phyloP scores from a whole-genome alignment of 805 yeast species.

The Grigorovia jiainica region DNA sequence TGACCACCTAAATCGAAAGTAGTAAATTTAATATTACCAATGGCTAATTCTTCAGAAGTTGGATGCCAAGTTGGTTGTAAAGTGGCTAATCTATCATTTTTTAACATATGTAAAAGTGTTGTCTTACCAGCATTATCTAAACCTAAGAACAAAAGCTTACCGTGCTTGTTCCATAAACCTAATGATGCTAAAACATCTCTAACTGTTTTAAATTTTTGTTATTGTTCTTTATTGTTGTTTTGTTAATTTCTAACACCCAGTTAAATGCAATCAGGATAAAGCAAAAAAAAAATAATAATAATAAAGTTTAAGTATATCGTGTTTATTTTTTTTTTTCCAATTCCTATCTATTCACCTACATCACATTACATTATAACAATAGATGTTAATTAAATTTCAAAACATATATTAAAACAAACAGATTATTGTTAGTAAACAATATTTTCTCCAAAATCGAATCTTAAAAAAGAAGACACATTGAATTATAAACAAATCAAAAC shows the following conservation, averaged over 20 bases:
- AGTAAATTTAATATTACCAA: conserved; percentile 93
- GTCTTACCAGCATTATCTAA: conserved; percentile 98
- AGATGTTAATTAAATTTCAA: too few species aligned
- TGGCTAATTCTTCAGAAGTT: conserved; percentile 94
- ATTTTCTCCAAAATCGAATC: too few species aligned
- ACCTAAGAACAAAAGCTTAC: conserved; percentile 90
- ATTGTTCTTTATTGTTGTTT: too few species aligned
- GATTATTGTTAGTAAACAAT: too few species aligned
- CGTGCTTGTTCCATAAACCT: conserved; percentile 89
- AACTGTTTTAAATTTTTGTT: conserved; percentile 38
- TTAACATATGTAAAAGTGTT: conserved; percentile 73
- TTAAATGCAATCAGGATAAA: neutral
- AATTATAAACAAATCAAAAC: too few species aligned
- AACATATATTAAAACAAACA: too few species aligned
- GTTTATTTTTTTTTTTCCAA: too few species aligned
- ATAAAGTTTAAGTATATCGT: too few species aligned
- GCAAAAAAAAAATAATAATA: neutral
- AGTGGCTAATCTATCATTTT: conserved; percentile 95
- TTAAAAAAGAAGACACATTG: too few species aligned
- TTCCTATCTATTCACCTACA: too few species aligned
- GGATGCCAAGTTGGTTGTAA: conserved; percentile 98
- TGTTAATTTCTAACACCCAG: too few species aligned
- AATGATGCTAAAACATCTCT: conserved; percentile 70
- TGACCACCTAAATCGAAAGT: conserved; percentile 99
- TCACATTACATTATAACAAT: too few species aligned